Conservation (phyloP, 371 early-diverging fungal genomes). For the Mortierella sp. region DNA sequence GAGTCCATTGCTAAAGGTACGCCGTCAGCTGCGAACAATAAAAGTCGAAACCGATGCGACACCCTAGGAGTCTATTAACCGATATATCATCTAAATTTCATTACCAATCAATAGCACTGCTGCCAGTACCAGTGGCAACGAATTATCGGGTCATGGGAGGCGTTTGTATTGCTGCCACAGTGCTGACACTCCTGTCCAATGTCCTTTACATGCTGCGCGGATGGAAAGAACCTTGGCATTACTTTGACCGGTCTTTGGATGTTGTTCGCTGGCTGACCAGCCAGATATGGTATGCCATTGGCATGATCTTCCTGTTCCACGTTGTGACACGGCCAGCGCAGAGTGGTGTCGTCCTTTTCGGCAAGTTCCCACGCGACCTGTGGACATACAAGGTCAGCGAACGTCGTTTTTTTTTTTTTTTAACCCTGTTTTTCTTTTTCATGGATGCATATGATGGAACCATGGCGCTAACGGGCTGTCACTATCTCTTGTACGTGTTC, state of each 20-base stretch:
- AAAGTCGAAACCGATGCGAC: no score
- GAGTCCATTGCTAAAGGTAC: constrained; percentile 51
- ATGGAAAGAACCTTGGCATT: constrained; percentile 34
- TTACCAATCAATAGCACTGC: constrained; percentile 18
- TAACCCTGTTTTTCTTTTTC: neutral
- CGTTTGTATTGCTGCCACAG: constrained; percentile 30
- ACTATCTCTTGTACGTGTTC: no score
- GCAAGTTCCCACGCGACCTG: constrained; percentile 39
- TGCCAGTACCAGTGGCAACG: constrained; percentile 38
- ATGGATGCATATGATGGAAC: no score
- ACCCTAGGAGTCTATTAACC: neutral
- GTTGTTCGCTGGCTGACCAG: constrained; percentile 47
- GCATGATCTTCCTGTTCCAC: constrained; percentile 47
- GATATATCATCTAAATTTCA: neutral
- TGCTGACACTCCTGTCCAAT: constrained; percentile 37
- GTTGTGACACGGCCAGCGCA: constrained; percentile 51
- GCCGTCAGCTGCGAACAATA: no score
- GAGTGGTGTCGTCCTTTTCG: constrained; percentile 50
- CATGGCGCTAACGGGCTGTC: no score
- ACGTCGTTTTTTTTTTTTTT: no score
- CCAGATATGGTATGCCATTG: constrained; percentile 51
- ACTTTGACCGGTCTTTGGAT: constrained; percentile 21
- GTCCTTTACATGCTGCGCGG: constrained; percentile 50
- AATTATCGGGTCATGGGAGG: constrained; percentile 46
- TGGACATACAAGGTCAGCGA: constrained; percentile 40